These are phyloP conservation scores for Tulasnella sp. DNA, from an alignment of 768 basidiomycete genomes.

Conservation along the genomic window DNA sequence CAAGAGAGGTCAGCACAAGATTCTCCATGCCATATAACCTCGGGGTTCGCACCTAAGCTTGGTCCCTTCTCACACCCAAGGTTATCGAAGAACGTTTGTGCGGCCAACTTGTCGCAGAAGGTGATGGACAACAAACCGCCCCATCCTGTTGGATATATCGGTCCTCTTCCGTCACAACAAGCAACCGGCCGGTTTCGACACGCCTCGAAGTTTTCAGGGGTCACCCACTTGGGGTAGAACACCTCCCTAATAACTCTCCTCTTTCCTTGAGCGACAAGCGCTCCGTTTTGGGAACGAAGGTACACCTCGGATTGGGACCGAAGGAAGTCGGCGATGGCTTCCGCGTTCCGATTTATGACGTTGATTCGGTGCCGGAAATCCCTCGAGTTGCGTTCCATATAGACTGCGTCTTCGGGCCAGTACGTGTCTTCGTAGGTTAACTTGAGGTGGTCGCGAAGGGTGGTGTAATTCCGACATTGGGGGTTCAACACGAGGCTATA, in stretches of 20 bases:
- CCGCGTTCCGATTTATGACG: conserved; percentile 79
- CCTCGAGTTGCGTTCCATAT: conserved; percentile 97
- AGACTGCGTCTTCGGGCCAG: conserved; percentile 90
- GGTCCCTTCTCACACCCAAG: conserved; percentile 88
- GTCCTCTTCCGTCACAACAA: not conserved
- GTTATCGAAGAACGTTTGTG: conserved; percentile 81
- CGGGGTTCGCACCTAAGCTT: conserved; percentile 49
- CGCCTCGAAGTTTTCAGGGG: conserved; percentile 68
- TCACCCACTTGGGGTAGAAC: conserved; percentile 85
- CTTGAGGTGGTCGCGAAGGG: conserved; percentile 63
- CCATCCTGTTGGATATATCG: conserved; percentile 58
- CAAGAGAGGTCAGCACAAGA: conserved; percentile 30
- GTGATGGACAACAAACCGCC: conserved; percentile 88
- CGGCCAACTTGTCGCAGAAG: conserved; percentile 70
- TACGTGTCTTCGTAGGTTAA: conserved; percentile 79
- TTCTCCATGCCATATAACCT: too few relatives aligned
- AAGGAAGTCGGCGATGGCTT: conserved; percentile 80
- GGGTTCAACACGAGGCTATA: conserved; percentile 87
- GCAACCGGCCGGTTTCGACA: conserved; percentile 55
- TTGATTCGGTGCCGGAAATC: conserved; percentile 79
- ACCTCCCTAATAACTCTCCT: conserved; percentile 71
- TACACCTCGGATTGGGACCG: conserved; percentile 39
- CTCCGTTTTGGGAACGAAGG: conserved; percentile 4
- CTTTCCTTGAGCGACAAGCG: conserved; percentile 31
- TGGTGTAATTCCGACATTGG: conserved; percentile 63